Evolutionary conservation across 2,329 filamentous ascomycete genomes (phyloP).

Genomic region (Neofusicoccum sp.): DNA sequence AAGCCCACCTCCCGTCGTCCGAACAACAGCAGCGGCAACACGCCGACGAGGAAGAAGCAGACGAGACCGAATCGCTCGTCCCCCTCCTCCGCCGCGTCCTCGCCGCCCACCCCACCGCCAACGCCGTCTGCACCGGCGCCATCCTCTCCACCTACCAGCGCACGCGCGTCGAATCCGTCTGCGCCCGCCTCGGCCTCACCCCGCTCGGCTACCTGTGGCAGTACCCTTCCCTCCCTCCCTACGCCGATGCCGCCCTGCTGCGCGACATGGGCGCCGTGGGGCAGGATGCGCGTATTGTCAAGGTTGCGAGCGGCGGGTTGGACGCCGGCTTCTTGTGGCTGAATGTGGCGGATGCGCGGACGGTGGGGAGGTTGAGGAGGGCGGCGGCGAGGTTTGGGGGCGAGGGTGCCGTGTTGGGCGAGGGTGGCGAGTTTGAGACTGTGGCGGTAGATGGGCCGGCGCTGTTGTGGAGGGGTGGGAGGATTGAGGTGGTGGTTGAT

Average conservation of each 20-base stretch:
- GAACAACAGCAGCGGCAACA: not conserved
- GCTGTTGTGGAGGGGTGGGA: constrained; percentile 67
- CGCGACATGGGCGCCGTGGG: constrained; percentile 76
- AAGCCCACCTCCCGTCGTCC: not conserved
- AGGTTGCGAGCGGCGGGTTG: constrained; percentile 87
- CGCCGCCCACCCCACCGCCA: constrained; percentile 70
- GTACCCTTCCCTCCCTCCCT: constrained; percentile 69
- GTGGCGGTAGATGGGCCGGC: constrained; percentile 78
- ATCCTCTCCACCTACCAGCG: constrained; percentile 95
- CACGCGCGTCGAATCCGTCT: constrained; percentile 90
- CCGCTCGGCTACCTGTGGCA: constrained; percentile 92
- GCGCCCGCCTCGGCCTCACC: constrained; percentile 74
- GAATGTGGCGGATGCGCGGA: constrained; percentile 62
- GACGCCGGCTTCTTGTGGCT: constrained; percentile 79
- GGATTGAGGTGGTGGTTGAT: constrained; percentile 61
- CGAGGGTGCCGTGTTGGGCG: constrained; percentile 74
- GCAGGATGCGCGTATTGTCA: constrained; percentile 88
- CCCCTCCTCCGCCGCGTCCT: constrained; percentile 69
- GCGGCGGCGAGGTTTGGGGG: constrained; percentile 67
- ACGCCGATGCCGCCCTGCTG: constrained; percentile 56
- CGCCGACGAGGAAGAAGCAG: constrained; percentile 38
- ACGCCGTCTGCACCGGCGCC: constrained; percentile 85
- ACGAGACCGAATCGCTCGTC: constrained; percentile 88
- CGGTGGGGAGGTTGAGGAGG: constrained; percentile 49
- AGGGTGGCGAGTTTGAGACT: constrained; percentile 96